Conservation (phyloP, 805 yeast genomes). For the Sungouiella blattae region DNA sequence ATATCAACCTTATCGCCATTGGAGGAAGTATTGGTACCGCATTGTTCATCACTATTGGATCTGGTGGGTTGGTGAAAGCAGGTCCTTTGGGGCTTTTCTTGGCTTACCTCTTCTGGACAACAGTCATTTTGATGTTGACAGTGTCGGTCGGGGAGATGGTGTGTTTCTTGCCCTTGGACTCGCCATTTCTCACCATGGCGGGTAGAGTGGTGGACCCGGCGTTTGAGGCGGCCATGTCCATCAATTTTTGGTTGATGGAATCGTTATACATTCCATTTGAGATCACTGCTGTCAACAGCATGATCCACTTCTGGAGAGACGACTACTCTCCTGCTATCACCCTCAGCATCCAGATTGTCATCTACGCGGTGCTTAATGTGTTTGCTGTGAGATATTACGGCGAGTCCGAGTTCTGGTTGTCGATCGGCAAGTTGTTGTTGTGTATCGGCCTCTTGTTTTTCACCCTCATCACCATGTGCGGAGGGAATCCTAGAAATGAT, state of each 20-base stretch:
- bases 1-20: slow-evolving; percentile 37
- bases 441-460: slow-evolving; percentile 74
- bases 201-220: slow-evolving; percentile 38
- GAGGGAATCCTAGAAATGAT: slow-evolving; percentile 73
- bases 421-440: slow-evolving; percentile 56
- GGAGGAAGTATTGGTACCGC: slow-evolving; percentile 41
- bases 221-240: slow-evolving; percentile 30
- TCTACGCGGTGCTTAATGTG: slow-evolving; percentile 48
- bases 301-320: slow-evolving; percentile 51
- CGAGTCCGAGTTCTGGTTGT: slow-evolving; percentile 77
- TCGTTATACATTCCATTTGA: slow-evolving; percentile 30
- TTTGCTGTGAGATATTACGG: slow-evolving; percentile 77
- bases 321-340: slow-evolving; percentile 49
- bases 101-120: slow-evolving; percentile 30
- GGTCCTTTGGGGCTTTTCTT: slow-evolving; percentile 34
- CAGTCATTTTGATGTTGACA: slow-evolving; percentile 27
- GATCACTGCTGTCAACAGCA: slow-evolving; percentile 42
- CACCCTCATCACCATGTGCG: slow-evolving; percentile 79
- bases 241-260: slow-evolving; percentile 41
- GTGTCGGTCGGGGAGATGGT: slow-evolving; percentile 39
- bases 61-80: slow-evolving; percentile 26
- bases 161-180: slow-evolving; percentile 32
- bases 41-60: slow-evolving; percentile 35
- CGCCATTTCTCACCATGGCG: slow-evolving; percentile 36
- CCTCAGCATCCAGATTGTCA: slow-evolving; percentile 38